Conservation (phyloP, 768 basidiomycete species). For the Russula earlei region DNA sequence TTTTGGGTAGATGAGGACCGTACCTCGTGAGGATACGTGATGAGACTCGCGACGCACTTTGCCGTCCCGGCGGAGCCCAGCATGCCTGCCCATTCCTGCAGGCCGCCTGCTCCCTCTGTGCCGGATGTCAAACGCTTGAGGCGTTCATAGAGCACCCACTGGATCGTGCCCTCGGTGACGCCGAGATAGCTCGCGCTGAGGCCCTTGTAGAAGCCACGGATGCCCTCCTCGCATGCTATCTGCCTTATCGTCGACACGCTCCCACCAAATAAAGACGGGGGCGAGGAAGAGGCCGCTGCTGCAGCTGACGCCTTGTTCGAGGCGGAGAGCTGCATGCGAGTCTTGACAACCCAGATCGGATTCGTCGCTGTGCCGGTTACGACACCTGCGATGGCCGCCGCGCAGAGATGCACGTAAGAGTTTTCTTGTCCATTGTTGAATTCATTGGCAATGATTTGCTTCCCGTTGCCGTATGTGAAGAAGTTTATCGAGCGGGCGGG, state of each 20-base stretch:
- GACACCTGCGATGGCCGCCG: slow-evolving; percentile 82
- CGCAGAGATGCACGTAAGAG: slow-evolving; percentile 71
- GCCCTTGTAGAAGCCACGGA: slow-evolving; percentile 89
- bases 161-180: slow-evolving; percentile 91
- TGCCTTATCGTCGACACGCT: slow-evolving; percentile 55
- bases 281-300: neutral
- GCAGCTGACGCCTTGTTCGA: neutral
- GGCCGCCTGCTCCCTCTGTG: slow-evolving; percentile 46
- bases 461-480: slow-evolving; percentile 95
- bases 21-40: slow-evolving; percentile 98
- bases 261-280: slow-evolving; percentile 35
- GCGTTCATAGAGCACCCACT: slow-evolving; percentile 95
- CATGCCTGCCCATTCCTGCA: slow-evolving; percentile 69
- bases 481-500: slow-evolving; percentile 97
- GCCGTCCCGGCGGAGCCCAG: slow-evolving; percentile 86
- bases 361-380: slow-evolving; percentile 87
- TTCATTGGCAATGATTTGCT: slow-evolving; percentile 73
- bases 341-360: slow-evolving; percentile 99
- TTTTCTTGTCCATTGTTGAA: slow-evolving; percentile 80
- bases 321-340: slow-evolving; percentile 74
- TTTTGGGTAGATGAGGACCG: slow-evolving; percentile 16
- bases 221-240: slow-evolving; percentile 74
- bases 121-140: slow-evolving; percentile 61
- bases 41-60: slow-evolving; percentile 86
- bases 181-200: slow-evolving; percentile 92